Evolutionary conservation across 2,329 filamentous ascomycete genomes (phyloP).

Genomic region (Lasiodiplodia gonubiensis): DNA sequence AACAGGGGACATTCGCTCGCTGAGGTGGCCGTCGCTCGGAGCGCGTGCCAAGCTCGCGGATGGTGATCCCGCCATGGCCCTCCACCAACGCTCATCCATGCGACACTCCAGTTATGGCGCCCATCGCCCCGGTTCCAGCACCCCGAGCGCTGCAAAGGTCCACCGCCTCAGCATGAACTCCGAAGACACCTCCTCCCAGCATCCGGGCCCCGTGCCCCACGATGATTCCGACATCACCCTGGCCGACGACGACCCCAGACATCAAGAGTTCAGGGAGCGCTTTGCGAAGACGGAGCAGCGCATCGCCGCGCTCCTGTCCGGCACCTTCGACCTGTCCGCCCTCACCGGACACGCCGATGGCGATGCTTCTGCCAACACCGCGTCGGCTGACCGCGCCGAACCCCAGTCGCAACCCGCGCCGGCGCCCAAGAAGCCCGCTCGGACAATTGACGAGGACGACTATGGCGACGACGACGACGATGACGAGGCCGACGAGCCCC

Average conservation of each 20-base stretch:
- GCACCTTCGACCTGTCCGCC: conserved; percentile 33
- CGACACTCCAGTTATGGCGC: conserved; percentile 49
- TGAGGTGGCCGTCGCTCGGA: conserved; percentile 39
- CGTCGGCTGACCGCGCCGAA: conserved; percentile 43
- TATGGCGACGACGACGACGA: conserved; percentile 82
- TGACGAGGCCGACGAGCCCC: conserved; percentile 42
- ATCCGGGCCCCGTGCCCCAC: conserved; percentile 44
- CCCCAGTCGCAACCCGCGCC: conserved; percentile 53
- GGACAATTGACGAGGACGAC: conserved; percentile 82
- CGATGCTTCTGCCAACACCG: conserved; percentile 31
- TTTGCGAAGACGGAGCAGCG: conserved; percentile 79
- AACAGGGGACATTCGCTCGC: conserved; percentile 46
- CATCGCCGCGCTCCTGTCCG: conserved; percentile 75
- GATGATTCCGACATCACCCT: conserved; percentile 49
- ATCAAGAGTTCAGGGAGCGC: conserved; percentile 72
- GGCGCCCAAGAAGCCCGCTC: conserved; percentile 74
- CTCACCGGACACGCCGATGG: conserved; percentile 15
- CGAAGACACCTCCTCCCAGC: conserved; percentile 48
- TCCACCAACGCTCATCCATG: conserved; percentile 46
- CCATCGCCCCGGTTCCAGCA: conserved; percentile 40
- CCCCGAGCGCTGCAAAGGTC: conserved; percentile 46
- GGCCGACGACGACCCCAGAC: conserved; percentile 54
- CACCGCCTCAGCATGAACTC: conserved; percentile 51
- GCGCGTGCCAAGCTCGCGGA: conserved; percentile 41
- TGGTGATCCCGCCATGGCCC: conserved; percentile 35